These are phyloP conservation scores for Penicillium desertorum DNA, from an alignment of 495 filamentous ascomycete genomes.

Conservation along the genomic window DNA sequence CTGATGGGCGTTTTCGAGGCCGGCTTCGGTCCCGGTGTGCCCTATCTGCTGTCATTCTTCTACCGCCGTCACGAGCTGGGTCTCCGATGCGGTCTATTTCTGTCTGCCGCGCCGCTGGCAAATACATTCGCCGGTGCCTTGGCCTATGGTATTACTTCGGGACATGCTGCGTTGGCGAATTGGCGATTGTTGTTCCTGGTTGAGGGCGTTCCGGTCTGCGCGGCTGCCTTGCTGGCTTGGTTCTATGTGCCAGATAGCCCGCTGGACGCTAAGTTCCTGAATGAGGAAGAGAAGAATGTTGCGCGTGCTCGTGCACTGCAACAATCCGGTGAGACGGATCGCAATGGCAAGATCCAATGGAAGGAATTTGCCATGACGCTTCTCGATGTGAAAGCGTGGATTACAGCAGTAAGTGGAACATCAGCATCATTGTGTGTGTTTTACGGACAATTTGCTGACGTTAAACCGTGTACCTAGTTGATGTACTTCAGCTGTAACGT, in stretches of 20 bases:
- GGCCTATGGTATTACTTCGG: slow-evolving; percentile 79
- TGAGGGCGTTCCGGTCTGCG: slow-evolving; percentile 72
- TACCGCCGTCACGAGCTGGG: slow-evolving; percentile 78
- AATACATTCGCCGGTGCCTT: slow-evolving; percentile 81
- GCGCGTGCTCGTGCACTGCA: slow-evolving; percentile 62
- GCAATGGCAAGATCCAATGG: slow-evolving; percentile 53
- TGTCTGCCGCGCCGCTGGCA: slow-evolving; percentile 76
- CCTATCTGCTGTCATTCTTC: slow-evolving; percentile 79
- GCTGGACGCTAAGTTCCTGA: slow-evolving; percentile 66
- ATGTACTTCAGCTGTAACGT: slow-evolving; percentile 63
- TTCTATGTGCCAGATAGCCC: slow-evolving; percentile 72
- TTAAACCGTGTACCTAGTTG: slow-evolving; percentile 31
- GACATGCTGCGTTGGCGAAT: slow-evolving; percentile 62
- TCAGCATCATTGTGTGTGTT: neutral
- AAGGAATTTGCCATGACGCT: slow-evolving; percentile 59
- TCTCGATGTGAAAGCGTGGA: slow-evolving; percentile 60
- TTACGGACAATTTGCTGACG: neutral
- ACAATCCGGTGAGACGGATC: slow-evolving; percentile 59
- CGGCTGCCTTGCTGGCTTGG: slow-evolving; percentile 64
- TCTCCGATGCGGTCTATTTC: slow-evolving; percentile 71
- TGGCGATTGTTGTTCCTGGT: slow-evolving; percentile 85
- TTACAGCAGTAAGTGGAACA: slow-evolving; percentile 44
- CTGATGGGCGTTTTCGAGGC: slow-evolving; percentile 66
- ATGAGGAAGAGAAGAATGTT: slow-evolving; percentile 65
- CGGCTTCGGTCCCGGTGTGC: slow-evolving; percentile 67